A percentile compares a stretch with the other conserved stretches of the same genome.
phyloP scores from a whole-genome alignment of 108 stramenopile species.

The Skeletonema marinoi region DNA sequence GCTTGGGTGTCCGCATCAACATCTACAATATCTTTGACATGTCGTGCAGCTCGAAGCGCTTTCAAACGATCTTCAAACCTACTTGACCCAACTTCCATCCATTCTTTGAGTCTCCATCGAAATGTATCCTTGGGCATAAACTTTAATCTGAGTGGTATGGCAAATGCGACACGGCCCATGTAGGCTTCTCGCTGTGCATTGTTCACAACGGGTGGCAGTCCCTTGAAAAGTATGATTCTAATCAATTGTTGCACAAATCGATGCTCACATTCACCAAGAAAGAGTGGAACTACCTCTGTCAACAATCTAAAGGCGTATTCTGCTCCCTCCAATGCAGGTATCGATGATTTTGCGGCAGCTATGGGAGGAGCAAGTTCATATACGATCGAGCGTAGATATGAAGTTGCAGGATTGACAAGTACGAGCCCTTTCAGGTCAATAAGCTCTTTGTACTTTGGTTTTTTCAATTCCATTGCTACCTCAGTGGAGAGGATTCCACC shows the following conservation, averaged over 20 bases:
- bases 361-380: constrained; percentile 68
- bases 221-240: constrained; percentile 65
- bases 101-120: constrained; percentile 70
- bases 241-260: constrained; percentile 62
- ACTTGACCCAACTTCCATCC: constrained; percentile 66
- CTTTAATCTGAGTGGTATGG: constrained; percentile 59
- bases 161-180: constrained; percentile 82
- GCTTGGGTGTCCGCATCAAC: neutral
- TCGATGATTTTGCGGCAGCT: constrained; percentile 43
- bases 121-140: constrained; percentile 79
- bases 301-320: constrained; percentile 61
- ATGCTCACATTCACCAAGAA: constrained; percentile 61
- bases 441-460: constrained; percentile 11
- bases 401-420: constrained; percentile 86
- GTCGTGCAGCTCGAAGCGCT: constrained; percentile 11
- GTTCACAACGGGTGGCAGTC: constrained; percentile 78
- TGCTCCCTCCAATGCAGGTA: constrained; percentile 25
- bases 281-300: constrained; percentile 64
- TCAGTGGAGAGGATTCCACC: constrained; percentile 81
- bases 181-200: constrained; percentile 75
- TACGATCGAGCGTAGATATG: constrained; percentile 72
- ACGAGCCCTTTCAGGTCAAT: constrained; percentile 59
- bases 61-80: constrained; percentile 34
- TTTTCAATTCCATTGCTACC: constrained; percentile 49
- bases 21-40: neutral